Conservation (phyloP, 1,139 yeast species). For the Candida sanyaensis region DNA sequence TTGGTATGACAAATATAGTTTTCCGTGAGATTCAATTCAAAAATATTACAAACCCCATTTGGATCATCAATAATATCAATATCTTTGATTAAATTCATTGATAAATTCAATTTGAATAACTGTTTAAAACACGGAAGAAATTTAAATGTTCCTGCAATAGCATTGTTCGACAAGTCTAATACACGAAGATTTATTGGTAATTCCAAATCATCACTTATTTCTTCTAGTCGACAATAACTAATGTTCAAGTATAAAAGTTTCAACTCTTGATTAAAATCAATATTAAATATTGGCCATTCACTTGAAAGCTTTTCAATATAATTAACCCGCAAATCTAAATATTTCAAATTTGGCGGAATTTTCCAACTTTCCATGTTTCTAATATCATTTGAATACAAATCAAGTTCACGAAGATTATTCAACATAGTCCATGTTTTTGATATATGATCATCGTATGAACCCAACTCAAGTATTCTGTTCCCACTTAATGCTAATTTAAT, state of each 20-base stretch:
- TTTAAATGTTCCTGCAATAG: conserved; percentile 11
- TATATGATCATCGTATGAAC: conserved; percentile 21
- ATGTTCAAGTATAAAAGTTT: conserved; percentile 15
- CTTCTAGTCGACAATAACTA: conserved; percentile 18
- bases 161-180: conserved; percentile 16
- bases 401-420: conserved; percentile 23
- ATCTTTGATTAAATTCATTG: conserved; percentile 20
- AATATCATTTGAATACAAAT: conserved; percentile 25
- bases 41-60: conserved; percentile 14
- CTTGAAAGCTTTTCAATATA: conserved; percentile 13
- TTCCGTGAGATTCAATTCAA: conserved; percentile 20
- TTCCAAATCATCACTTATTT: conserved; percentile 15
- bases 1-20: conserved; percentile 15
- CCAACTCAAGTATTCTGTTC: conserved; percentile 18
- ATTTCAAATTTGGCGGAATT: conserved; percentile 23
- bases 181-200: conserved; percentile 19
- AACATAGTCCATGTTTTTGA: conserved; percentile 25
- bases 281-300: conserved; percentile 15
- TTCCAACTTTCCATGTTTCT: conserved; percentile 23
- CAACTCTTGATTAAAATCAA: conserved; percentile 5
- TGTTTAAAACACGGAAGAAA: conserved; percentile 13
- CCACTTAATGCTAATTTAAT: conserved; percentile 24
- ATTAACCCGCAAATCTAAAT: conserved; percentile 27
- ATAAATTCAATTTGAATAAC: conserved; percentile 22
- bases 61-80: conserved; percentile 4